phyloP scores from a whole-genome alignment of 176 grass and related monocot species.

The Eremochloa ophiuroides region DNA sequence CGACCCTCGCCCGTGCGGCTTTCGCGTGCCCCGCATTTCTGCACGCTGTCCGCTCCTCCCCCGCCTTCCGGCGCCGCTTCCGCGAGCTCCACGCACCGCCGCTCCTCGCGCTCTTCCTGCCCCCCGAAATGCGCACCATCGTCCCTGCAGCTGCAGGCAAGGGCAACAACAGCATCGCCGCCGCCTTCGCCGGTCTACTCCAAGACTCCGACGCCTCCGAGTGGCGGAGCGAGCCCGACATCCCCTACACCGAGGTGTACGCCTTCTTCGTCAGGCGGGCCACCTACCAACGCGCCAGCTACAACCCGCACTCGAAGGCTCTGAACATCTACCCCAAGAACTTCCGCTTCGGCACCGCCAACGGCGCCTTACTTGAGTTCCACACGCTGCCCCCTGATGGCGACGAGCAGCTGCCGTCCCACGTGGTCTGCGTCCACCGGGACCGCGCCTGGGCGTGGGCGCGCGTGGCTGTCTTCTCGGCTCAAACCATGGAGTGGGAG shows the following conservation, averaged over 20 bases:
- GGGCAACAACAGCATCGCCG: neutral
- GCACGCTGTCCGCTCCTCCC: neutral
- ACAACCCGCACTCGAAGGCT: neutral
- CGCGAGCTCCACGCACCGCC: too few species aligned
- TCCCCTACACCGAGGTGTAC: neutral
- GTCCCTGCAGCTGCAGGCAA: neutral
- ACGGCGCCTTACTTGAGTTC: neutral
- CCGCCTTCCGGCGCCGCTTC: neutral
- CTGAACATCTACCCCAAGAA: neutral
- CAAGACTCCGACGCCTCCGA: neutral
- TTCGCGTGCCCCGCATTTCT: neutral
- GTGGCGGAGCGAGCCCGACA: neutral
- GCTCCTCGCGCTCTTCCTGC: neutral
- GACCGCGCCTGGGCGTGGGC: neutral
- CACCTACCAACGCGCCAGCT: neutral
- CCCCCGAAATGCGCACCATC: neutral
- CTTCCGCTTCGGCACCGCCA: accelerated
- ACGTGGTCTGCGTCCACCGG: neutral
- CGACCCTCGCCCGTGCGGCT: neutral
- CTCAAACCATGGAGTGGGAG: neutral
- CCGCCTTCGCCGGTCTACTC: neutral
- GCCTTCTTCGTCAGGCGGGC: accelerated
- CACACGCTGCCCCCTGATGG: neutral
- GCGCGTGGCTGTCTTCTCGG: neutral
- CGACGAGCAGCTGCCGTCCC: neutral